Base-by-base conservation (phyloP, 768 basidiomycete genomes). In the Boletus rufocinnamomeus region DNA sequence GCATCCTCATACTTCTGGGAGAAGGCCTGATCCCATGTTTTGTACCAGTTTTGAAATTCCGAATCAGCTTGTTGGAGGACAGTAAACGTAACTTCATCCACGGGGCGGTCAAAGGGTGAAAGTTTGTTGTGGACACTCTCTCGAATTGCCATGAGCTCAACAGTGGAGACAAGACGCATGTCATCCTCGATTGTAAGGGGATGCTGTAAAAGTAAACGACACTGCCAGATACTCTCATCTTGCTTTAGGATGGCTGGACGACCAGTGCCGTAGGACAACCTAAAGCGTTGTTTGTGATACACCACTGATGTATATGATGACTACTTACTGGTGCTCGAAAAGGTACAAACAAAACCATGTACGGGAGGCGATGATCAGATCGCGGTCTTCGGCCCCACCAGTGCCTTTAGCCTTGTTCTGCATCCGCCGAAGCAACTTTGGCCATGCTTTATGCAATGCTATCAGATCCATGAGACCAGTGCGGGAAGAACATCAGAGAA, bases 291-390 rank as follows among this genome's bases (percentile, higher is more conserved):
- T 45, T 47, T 34, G 13, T 52, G n/a, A 13, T 17, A 50, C 35
- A 17, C 19, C 5, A 13, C 14, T 11, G 17, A 47, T 13, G 17
- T 25, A 17, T 6, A 19, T 28, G 19, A 10, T 6, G 21, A 46
- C 28, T 25, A 83, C 90, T 64, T 66, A 94, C 91, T 96, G 94
- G 70, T 95, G 93, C 69, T 96, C 95, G 69, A 95, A 93, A 38
- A 96, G 83, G 69, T 94, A 95, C 17, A 95, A 79, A 67, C 93
- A 93, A 69, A 97, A 94, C 94, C 94, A 98, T 9, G 88, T 93
- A 46, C 95, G 83, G 27, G 92, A 82, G 19, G 87, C 86, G 53
- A 92, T 84, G 43, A 97, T 86, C 27, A 98, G 79, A 32, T 91
- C 84, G 46, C 85, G 82, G 66, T 98, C 94, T 62, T 84, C 80